Conservation (phyloP, 2,329 filamentous ascomycete species). For the Simplicillium sp. region DNA sequence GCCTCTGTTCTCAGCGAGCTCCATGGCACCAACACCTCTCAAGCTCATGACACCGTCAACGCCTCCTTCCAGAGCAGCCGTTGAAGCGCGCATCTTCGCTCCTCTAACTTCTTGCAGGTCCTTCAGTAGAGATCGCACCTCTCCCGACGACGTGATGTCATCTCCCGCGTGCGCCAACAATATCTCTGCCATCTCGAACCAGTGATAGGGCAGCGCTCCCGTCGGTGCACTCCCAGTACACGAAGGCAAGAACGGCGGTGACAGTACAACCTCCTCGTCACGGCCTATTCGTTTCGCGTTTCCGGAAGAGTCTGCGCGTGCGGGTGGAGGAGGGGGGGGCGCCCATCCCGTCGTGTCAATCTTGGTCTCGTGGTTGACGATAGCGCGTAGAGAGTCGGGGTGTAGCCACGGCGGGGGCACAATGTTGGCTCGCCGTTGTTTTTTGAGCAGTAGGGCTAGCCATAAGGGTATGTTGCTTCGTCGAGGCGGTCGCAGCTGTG, state of each 20-base stretch:
- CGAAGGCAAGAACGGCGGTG: slow-evolving; percentile 70
- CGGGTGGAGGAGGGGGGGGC: slow-evolving; percentile 60
- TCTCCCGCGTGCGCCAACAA: slow-evolving; percentile 77
- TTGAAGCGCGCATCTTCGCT: slow-evolving; percentile 75
- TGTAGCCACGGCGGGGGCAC: slow-evolving; percentile 84
- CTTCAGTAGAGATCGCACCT: slow-evolving; percentile 64
- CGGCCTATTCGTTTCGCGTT: slow-evolving; percentile 25
- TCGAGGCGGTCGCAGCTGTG: slow-evolving; percentile 69
- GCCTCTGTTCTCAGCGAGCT: slow-evolving; percentile 75
- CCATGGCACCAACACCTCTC: slow-evolving; percentile 80
- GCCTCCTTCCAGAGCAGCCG: slow-evolving; percentile 60
- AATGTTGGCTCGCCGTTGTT: slow-evolving; percentile 89
- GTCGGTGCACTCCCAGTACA: slow-evolving; percentile 61
- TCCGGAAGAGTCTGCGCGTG: slow-evolving; percentile 35
- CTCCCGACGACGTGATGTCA: slow-evolving; percentile 65
- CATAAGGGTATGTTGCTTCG: slow-evolving; percentile 76
- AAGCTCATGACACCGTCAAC: slow-evolving; percentile 61
- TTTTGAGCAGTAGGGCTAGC: slow-evolving; percentile 91
- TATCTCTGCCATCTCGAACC: slow-evolving; percentile 84
- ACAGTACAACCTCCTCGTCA: slow-evolving; percentile 28
- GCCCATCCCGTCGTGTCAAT: slow-evolving; percentile 64
- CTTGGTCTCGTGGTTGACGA: slow-evolving; percentile 74
- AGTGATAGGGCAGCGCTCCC: slow-evolving; percentile 81
- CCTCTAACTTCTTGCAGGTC: slow-evolving; percentile 82
- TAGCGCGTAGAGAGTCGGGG: slow-evolving; percentile 61